Percentiles rank a stretch among this genome's conserved stretches.
Conservation (phyloP, 1,284 basidiomycete genomes). For the Cryptococcus maquisensis region DNA sequence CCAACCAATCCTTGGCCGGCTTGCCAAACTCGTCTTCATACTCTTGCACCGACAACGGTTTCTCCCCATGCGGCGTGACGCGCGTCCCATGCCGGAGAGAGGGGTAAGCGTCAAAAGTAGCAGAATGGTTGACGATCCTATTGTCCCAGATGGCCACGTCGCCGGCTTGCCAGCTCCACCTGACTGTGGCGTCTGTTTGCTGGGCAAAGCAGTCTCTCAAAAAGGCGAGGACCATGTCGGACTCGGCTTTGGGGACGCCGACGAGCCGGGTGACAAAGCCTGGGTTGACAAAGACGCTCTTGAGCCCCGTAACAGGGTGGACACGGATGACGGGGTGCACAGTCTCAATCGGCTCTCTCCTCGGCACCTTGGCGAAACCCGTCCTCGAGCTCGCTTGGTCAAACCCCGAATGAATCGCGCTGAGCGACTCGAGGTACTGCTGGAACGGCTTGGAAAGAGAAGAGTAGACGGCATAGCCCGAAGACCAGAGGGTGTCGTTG, state of each 20-base stretch:
- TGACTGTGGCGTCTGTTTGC: conserved; percentile 38
- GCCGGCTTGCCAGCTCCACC: conserved; percentile 43
- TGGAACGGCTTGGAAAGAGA: conserved; percentile 64
- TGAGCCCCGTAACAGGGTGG: conserved; percentile 45
- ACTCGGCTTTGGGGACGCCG: conserved; percentile 72
- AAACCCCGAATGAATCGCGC: conserved; percentile 64
- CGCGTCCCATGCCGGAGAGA: conserved; percentile 67
- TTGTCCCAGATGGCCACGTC: conserved; percentile 49
- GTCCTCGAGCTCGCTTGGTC: conserved; percentile 60
- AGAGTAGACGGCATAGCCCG: conserved; percentile 62
- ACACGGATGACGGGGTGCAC: conserved; percentile 51
- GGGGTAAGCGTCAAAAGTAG: conserved; percentile 52
- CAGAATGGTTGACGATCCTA: conserved; percentile 63
- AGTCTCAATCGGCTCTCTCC: conserved; percentile 67
- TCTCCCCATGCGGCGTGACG: conserved; percentile 75
- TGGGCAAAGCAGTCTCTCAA: conserved; percentile 63
- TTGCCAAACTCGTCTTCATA: conserved; percentile 57
- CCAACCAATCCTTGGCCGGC: conserved; percentile 44
- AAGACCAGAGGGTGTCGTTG: conserved; percentile 64
- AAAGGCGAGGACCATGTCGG: conserved; percentile 64
- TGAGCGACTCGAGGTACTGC: conserved; percentile 62
- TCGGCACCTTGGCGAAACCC: conserved; percentile 59
- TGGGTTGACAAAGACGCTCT: conserved; percentile 49
- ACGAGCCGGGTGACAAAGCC: conserved; percentile 60
- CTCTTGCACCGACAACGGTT: conserved; percentile 66